Base-by-base conservation (phyloP, 805 yeast species). In the Teunomyces pallodes region DNA sequence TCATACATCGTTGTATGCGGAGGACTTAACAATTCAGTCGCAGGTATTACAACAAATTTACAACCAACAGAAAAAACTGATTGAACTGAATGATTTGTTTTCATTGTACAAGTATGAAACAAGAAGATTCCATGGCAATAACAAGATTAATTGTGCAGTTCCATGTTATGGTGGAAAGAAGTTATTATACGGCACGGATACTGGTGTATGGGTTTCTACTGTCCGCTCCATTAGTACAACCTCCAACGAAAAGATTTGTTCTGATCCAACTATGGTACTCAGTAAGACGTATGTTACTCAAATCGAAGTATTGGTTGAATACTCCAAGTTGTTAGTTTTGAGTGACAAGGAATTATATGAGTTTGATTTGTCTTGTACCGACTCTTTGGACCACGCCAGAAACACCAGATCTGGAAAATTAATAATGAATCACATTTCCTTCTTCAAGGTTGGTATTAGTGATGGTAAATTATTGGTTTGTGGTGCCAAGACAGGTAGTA, bases 151-250 rank as follows among this genome's bases (percentile, higher is more conserved):
- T 61, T 90, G 97, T 72, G 92, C 90, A 27, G 90, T 87, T 35
- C 96, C 97, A 30, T 86, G 88, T 65, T 96, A 94, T 61, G 97
- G 97, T 46, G 98, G 98, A 16, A 80, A 96, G 54, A 88, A 91
- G 62, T 70, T 91, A 54, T 65, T 94, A 31, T 91, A 88, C 60
- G 98, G 98, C 38, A 90, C 98, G 0, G 96, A 90, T 61, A 78
- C 86, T 0, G 98, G 99, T 4, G 83, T 94, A 2, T 94, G 86
- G 75, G 81, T 90, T 41, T 82, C 94, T 40, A 90, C 90, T 59
- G 79, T 76, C n/a, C 65, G 79, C 38, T 79, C 81, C 6, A 80
- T 77, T 48, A 74, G 80, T 31, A 69, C 82, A 45, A 70, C 75
- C 0, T 70, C 78, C 7, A 74, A 73, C 42, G 76, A 73, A 47